phyloP scores from a whole-genome alignment of 2,329 filamentous ascomycete species.

The Rutstroemia sp. region DNA sequence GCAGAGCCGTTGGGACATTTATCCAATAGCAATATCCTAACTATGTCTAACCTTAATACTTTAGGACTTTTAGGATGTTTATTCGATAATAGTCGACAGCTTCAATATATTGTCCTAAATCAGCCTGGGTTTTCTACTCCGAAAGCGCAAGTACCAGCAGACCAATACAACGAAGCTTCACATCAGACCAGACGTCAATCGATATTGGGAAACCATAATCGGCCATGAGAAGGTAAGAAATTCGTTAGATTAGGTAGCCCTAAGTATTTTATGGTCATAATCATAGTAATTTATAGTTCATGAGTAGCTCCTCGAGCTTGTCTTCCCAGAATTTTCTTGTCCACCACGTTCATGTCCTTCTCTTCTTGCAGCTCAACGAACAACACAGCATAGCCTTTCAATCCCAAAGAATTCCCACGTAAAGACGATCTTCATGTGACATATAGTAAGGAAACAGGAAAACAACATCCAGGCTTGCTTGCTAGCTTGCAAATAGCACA shows the following conservation, averaged over 20 bases:
- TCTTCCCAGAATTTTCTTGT: too few relatives aligned
- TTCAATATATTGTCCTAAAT: too few relatives aligned
- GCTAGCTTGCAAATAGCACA: constrained; percentile 19
- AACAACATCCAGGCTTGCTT: constrained; percentile 25
- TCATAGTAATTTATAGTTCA: background rate
- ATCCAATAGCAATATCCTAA: too few relatives aligned
- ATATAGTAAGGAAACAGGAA: constrained; percentile 7
- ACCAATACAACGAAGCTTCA: background rate
- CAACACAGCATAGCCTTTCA: background rate
- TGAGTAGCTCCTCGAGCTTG: background rate
- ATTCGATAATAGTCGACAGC: too few relatives aligned
- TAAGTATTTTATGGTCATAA: background rate
- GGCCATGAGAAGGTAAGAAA: background rate
- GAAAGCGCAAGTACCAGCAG: background rate
- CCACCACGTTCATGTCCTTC: background rate
- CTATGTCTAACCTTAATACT: too few relatives aligned
- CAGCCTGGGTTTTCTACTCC: too few relatives aligned
- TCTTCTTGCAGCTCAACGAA: background rate
- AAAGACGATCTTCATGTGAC: background rate
- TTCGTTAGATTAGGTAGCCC: constrained; percentile 6
- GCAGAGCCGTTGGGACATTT: too few relatives aligned
- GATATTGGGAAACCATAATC: background rate
- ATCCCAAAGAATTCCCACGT: background rate
- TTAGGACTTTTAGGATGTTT: too few relatives aligned
- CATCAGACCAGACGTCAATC: background rate